Base-by-base conservation (phyloP, 2,329 filamentous ascomycete genomes). In the Aspergillus quadrilineatus region DNA sequence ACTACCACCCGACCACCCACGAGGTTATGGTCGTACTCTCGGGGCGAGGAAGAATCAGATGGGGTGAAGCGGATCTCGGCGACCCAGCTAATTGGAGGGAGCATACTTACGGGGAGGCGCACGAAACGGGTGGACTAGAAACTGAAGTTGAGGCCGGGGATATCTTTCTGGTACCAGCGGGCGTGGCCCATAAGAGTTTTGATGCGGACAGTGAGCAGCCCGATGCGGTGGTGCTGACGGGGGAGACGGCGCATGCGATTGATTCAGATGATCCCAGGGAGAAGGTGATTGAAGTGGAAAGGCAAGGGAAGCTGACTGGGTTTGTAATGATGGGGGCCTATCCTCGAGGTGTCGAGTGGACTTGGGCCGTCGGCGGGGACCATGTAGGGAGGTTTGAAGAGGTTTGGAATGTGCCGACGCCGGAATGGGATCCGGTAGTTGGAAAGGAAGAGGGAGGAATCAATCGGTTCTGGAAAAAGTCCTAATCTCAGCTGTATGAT, bases 301-400 rank as follows among this genome's bases (percentile, higher is more conserved):
- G 8, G 3, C 3, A 37, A 4, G 9, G 12, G 10, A 46, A 72
- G 53, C 53, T 80, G 4, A 60, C 66, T 1, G 79, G 79, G 0
- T 84, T 82, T 60, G 80, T 77, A 50, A 84, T 84, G 82, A 78
- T 85, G 67, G 83, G 83, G 0, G 81, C 80, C 4, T 86, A 85
- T 71, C 80, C 80, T 2, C n/a, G 63, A 64, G 36, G 65, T 62
- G 37, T 74, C 77, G 66, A 69, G 9, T 85, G 82, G 82, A 80
- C 84, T 64, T 83, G 81, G 64, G 69, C 69, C 4, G 67, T 74
- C 2, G 79, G 78, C 7, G 79, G 78, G 1, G 76, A 78, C 58
- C 39, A 42, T 42, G 17, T 22, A 8, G 39, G 17, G 1, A 8
- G 39, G 39, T 79, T 75, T 61, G 70, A 76, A 48, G 63, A 71